phyloP scores from a whole-genome alignment of 306 rosid species.

The Cicer bijugum region DNA sequence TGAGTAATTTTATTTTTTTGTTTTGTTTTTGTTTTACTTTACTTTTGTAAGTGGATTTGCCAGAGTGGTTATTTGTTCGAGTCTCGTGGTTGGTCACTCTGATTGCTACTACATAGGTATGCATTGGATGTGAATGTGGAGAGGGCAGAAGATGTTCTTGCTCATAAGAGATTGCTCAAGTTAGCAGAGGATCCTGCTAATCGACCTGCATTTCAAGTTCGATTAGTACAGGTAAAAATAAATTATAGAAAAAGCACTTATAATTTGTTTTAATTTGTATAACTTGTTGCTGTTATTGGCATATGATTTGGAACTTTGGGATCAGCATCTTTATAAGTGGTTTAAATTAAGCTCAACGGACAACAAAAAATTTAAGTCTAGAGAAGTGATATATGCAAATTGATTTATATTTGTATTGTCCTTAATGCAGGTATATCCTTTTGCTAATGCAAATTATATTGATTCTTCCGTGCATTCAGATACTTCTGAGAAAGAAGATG shows the following conservation, averaged over 20 bases:
- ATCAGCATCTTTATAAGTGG: slow-evolving; percentile 31
- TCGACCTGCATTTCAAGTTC: slow-evolving; percentile 88
- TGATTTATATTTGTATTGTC: slow-evolving; percentile 30
- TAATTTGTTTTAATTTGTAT: slow-evolving; percentile 16
- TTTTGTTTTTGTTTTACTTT: slow-evolving; percentile 43
- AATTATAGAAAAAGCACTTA: background rate
- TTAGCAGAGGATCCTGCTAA: slow-evolving; percentile 75
- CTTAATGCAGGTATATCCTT: slow-evolving; percentile 78
- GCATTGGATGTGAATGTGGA: slow-evolving; percentile 98
- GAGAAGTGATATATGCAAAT: slow-evolving; percentile 15
- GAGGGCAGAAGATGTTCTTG: slow-evolving; percentile 96
- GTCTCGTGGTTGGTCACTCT: slow-evolving; percentile 48
- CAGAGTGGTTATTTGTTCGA: slow-evolving; percentile 50
- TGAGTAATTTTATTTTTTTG: slow-evolving; percentile 9
- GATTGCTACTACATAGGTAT: slow-evolving; percentile 65
- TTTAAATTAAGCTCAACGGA: background rate
- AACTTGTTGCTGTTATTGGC: slow-evolving; percentile 26
- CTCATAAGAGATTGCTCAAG: slow-evolving; percentile 81
- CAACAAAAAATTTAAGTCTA: background rate
- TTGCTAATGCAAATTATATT: slow-evolving; percentile 52
- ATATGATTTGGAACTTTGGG: slow-evolving; percentile 26
- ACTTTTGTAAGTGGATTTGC: slow-evolving; percentile 50
- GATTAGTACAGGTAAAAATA: slow-evolving; percentile 73
- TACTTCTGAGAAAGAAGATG: slow-evolving; percentile 89
- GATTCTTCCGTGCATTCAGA: slow-evolving; percentile 72